Percentiles rank a stretch among this genome's conserved stretches.
These are phyloP conservation scores for Clathrus columnatus DNA, from an alignment of 768 basidiomycete genomes.

Conservation along the genomic window DNA sequence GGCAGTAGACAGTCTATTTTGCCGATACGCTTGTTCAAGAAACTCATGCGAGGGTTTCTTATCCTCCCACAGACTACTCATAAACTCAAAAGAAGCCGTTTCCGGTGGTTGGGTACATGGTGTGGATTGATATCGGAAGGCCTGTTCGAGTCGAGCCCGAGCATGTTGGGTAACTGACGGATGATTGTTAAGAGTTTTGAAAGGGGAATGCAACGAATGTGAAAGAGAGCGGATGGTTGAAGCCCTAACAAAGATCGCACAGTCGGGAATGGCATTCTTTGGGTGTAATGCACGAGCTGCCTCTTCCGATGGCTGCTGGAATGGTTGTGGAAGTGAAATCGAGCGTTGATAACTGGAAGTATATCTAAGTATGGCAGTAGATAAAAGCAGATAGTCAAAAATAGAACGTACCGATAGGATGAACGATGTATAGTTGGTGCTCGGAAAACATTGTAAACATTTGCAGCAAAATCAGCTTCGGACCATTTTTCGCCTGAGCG, in stretches of 20 bases:
- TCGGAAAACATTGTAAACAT: conserved; percentile 47
- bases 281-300: conserved; percentile 34
- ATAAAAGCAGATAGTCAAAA: no score
- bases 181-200: conserved; percentile 37
- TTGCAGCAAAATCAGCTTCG: conserved; percentile 47
- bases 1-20: conserved; percentile 49
- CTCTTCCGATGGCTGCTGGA: conserved; percentile 21
- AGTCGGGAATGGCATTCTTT: conserved; percentile 42
- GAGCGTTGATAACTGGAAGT: conserved; percentile 37
- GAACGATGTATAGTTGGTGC: conserved; percentile 35
- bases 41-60: conserved; percentile 45
- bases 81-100: conserved; percentile 41
- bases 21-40: conserved; percentile 46
- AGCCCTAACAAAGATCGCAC: conserved; percentile 37
- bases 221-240: conserved; percentile 32
- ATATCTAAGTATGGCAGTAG: no score
- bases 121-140: conserved; percentile 45
- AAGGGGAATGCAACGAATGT: conserved; percentile 35
- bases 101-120: conserved; percentile 40
- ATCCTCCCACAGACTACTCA: conserved; percentile 50
- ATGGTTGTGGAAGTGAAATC: conserved; percentile 40
- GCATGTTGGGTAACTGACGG: conserved; percentile 28
- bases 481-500: conserved; percentile 38
- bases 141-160: conserved; percentile 32
- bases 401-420: conserved; percentile 30